Percentiles rank a stretch among this genome's conserved stretches.
These are phyloP conservation scores for Pseudocercospora vitis DNA, from an alignment of 2,329 filamentous ascomycete species.

Conservation along the genomic window DNA sequence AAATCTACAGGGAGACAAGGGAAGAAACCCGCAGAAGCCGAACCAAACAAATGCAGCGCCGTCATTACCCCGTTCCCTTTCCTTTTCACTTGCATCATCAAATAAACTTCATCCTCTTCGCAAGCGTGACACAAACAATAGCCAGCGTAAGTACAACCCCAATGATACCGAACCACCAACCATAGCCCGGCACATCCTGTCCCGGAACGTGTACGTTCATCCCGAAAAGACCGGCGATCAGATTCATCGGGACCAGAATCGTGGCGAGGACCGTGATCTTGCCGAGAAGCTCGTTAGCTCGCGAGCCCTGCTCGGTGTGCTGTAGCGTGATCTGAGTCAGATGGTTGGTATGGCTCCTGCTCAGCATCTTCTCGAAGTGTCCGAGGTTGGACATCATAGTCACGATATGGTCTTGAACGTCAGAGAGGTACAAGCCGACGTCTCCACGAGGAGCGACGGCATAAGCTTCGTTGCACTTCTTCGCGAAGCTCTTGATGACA, in stretches of 20 bases:
- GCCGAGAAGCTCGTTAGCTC: conserved; percentile 83
- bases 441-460: conserved; percentile 93
- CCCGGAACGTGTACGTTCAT: conserved; percentile 84
- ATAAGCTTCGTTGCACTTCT: conserved; percentile 98
- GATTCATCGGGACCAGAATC: conserved; percentile 91
- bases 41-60: not conserved
- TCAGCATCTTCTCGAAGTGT: conserved; percentile 97
- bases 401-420: conserved; percentile 98
- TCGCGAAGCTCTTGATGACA: conserved; percentile 94
- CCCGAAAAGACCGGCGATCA: conserved; percentile 82
- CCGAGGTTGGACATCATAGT: conserved; percentile 97
- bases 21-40: not conserved
- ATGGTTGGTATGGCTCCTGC: conserved; percentile 91
- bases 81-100: conserved; percentile 22
- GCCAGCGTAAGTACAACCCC: conserved; percentile 54
- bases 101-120: conserved; percentile 47
- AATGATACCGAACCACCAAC: conserved; percentile 63
- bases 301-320: conserved; percentile 82
- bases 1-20: not conserved
- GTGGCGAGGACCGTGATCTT: conserved; percentile 95
- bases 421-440: conserved; percentile 91
- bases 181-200: conserved; percentile 44
- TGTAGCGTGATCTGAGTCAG: conserved; percentile 91
- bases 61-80: not conserved
- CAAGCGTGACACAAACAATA: conserved; percentile 41